These are phyloP conservation scores for Fusarium austroafricanum DNA, from an alignment of 2,329 filamentous ascomycete species.

Conservation along the genomic window DNA sequence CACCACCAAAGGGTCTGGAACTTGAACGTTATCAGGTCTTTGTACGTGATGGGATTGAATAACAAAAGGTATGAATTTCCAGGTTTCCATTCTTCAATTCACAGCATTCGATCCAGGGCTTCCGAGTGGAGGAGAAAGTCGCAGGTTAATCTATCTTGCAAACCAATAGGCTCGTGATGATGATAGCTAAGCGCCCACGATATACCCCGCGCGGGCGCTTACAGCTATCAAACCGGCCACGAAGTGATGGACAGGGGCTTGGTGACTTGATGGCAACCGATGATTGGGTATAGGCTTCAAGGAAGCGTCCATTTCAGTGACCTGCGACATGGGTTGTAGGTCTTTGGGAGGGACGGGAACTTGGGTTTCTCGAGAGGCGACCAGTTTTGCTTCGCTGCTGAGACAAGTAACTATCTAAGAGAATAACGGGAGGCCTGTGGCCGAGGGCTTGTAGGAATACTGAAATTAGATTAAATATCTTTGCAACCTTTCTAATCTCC, in stretches of 20 bases:
- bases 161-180: slow-evolving; percentile 26
- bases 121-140: slow-evolving; percentile 25
- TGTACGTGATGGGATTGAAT: slow-evolving; percentile 20
- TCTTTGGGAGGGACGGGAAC: slow-evolving; percentile 16
- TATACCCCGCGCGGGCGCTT: slow-evolving; percentile 35
- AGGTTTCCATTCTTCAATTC: neutral
- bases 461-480: neutral
- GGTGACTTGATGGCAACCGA: slow-evolving; percentile 11
- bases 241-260: slow-evolving; percentile 3
- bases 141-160: slow-evolving; percentile 22
- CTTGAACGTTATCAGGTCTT: neutral
- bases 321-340: slow-evolving; percentile 3
- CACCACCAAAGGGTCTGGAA: neutral
- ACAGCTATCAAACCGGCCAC: slow-evolving; percentile 19
- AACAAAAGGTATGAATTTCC: neutral
- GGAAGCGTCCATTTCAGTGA: slow-evolving; percentile 5
- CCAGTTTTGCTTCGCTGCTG: neutral
- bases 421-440: neutral
- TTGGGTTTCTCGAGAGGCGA: slow-evolving; percentile 26
- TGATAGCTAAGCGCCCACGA: slow-evolving; percentile 25
- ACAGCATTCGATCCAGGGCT: slow-evolving; percentile 6
- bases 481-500: neutral
- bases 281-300: slow-evolving; percentile 25
- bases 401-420: slow-evolving; percentile 4
- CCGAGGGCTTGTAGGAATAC: neutral